Evolutionary conservation across 768 basidiomycete species (phyloP).

Genomic region (Tubosaeta brunneosetosa): DNA sequence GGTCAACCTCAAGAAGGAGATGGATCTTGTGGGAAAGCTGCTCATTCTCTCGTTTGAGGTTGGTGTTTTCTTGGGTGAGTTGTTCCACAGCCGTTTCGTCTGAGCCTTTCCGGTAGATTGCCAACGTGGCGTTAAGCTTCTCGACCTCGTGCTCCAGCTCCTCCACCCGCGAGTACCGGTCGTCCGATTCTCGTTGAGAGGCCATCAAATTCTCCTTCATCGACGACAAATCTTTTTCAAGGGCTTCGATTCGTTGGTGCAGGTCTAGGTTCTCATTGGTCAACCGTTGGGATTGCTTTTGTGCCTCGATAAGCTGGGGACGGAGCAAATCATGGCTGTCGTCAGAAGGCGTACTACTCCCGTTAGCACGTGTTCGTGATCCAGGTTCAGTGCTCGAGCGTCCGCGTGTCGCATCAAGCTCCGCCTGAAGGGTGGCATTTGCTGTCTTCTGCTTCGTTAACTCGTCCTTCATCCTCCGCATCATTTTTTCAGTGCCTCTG

Average conservation of each 20-base stretch:
- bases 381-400: conserved; percentile 52
- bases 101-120: conserved; percentile 69
- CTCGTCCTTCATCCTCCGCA: conserved; percentile 94
- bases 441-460: conserved; percentile 83
- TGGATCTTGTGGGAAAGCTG: conserved; percentile 90
- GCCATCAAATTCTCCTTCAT: conserved; percentile 65
- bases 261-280: conserved; percentile 74
- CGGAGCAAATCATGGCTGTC: conserved; percentile 64
- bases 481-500: conserved; percentile 97
- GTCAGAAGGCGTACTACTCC: conserved; percentile 76
- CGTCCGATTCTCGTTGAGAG: conserved; percentile 76
- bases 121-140: conserved; percentile 65
- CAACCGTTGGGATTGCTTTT: conserved; percentile 69
- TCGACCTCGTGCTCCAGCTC: conserved; percentile 81
- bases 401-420: conserved; percentile 68
- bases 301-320: conserved; percentile 68
- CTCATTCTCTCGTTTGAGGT: conserved; percentile 79
- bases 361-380: conserved; percentile 56
- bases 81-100: conserved; percentile 77
- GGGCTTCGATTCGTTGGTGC: conserved; percentile 60
- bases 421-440: conserved; percentile 77
- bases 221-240: conserved; percentile 71
- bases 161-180: conserved; percentile 68
- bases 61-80: conserved; percentile 75
- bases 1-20: conserved; percentile 81